Percentiles rank a stretch among this genome's conserved stretches.
phyloP scores from a whole-genome alignment of 2,329 filamentous ascomycete genomes.

The Neoarthrinium moseri region DNA sequence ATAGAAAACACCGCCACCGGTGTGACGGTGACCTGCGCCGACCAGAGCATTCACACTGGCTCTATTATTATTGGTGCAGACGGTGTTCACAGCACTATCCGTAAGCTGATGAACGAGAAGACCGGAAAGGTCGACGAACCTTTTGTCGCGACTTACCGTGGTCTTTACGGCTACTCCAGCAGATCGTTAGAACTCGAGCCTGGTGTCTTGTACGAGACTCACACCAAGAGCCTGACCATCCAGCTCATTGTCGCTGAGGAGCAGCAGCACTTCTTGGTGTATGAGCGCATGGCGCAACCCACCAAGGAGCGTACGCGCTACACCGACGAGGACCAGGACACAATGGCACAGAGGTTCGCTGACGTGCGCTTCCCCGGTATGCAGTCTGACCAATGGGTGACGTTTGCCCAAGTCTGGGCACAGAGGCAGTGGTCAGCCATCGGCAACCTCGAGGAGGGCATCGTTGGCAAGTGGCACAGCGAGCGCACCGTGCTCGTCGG shows the following conservation, averaged over 20 bases:
- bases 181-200: slow-evolving; percentile 7
- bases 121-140: too few relatives aligned
- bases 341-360: slow-evolving; percentile 18
- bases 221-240: slow-evolving; percentile 16
- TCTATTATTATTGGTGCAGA: slow-evolving; percentile 41
- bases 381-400: slow-evolving; percentile 11
- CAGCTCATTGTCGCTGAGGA: slow-evolving; percentile 23
- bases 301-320: slow-evolving; percentile 23
- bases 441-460: slow-evolving; percentile 32
- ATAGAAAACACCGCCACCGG: slow-evolving; percentile 8
- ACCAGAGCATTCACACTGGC: slow-evolving; percentile 32
- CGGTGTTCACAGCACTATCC: slow-evolving; percentile 37
- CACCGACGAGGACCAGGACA: slow-evolving; percentile 26
- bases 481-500: slow-evolving; percentile 31
- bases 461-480: slow-evolving; percentile 28
- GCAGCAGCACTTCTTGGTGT: slow-evolving; percentile 12
- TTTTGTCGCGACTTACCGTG: slow-evolving; percentile 21
- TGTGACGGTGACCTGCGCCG: slow-evolving; percentile 21
- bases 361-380: slow-evolving; percentile 23
- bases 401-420: slow-evolving; percentile 25
- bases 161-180: slow-evolving; percentile 17
- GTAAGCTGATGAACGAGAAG: slow-evolving; percentile 27
- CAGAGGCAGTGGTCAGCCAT: slow-evolving; percentile 16
- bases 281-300: slow-evolving; percentile 18
- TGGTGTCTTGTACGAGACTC: slow-evolving; percentile 13